Evolutionary conservation across 2,329 filamentous ascomycete genomes (phyloP), one percentile per base, ranked within the genome.

Genomic region (Aspergillus awamori): DNA sequence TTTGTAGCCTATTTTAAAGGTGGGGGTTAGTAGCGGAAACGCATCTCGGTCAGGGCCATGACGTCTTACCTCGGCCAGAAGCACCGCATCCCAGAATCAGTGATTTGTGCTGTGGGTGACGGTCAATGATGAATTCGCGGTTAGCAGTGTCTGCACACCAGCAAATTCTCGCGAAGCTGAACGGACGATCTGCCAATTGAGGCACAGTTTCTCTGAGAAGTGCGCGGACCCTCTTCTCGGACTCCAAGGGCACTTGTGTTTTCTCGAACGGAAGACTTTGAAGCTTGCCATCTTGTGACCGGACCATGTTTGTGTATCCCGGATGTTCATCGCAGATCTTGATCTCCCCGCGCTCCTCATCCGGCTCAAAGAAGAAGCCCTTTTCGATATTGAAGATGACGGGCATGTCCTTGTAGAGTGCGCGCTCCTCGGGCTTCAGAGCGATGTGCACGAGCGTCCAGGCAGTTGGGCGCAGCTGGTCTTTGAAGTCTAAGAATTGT

Each of bases 101-200:
- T 36, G 75, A 78, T 28, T 70, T 65, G 52, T 77, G 74, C 5
- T 76, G 70, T 0, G 83, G 82, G 69, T 85, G 83, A 45, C 70
- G 73, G 48, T 80, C 80, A 59, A 86, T 84, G 6, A 86, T 67
- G 60, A 85, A 84, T 41, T 80, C 75, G 2, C 83, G 77, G 68
- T 86, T 81, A 0, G 81, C 78, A 0, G 84, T 86, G 65, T 86
- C 84, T 0, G 83, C 81, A 62, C 83, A 84, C 84, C 84, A 86
- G 69, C 83, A 86, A 49, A 86, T 80, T 5, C 82, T 74, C 3
- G 81, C 81, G 61, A 83, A 84, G 53, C 75, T 80, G 55, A 87
- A 82, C 0, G 77, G 76, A 1, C 83, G 78, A 2, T 79, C 69
- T 1, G 79, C 78, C 4, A 86, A 77, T 41, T 85, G 82, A 1